These are phyloP conservation scores for Mortierella sp. DNA, from an alignment of 371 early-diverging fungal genomes.

Conservation along the genomic window DNA sequence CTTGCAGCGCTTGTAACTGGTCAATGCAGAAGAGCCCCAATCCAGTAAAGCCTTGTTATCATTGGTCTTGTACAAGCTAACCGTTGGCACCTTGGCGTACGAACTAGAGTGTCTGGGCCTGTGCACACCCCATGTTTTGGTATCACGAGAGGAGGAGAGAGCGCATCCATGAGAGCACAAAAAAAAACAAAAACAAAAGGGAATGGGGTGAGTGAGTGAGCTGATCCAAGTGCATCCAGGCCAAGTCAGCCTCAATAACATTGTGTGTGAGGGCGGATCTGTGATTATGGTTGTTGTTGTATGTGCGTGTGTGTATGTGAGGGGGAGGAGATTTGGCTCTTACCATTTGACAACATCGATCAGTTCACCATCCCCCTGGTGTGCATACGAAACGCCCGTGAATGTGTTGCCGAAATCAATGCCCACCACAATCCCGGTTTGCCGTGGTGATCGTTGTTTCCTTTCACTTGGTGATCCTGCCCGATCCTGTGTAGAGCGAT, in stretches of 20 bases:
- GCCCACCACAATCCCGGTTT: constrained; percentile 30
- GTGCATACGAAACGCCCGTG: constrained; percentile 39
- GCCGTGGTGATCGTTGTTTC: constrained; percentile 21
- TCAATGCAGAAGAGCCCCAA: constrained; percentile 41
- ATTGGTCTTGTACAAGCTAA: constrained; percentile 42
- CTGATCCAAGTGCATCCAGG: too few relatives aligned
- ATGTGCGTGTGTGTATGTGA: too few relatives aligned
- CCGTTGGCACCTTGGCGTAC: constrained; percentile 47
- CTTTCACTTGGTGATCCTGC: constrained; percentile 21
- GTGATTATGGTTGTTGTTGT: too few relatives aligned
- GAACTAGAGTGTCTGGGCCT: constrained; percentile 45
- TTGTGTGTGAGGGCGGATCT: too few relatives aligned
- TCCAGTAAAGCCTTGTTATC: constrained; percentile 31
- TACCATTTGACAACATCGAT: constrained; percentile 47
- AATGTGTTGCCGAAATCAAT: constrained; percentile 46
- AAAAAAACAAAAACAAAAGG: too few relatives aligned
- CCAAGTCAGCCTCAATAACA: too few relatives aligned
- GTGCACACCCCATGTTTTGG: background rate
- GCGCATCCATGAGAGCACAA: too few relatives aligned
- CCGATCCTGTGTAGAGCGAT: constrained; percentile 22
- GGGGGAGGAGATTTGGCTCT: too few relatives aligned
- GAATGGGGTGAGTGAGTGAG: too few relatives aligned
- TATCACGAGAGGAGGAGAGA: too few relatives aligned
- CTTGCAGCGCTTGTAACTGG: constrained; percentile 36
- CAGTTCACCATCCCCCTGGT: constrained; percentile 41